Evolutionary conservation across 2,329 filamentous ascomycete genomes (phyloP).

Genomic region (Clarireedia homoeocarpa): DNA sequence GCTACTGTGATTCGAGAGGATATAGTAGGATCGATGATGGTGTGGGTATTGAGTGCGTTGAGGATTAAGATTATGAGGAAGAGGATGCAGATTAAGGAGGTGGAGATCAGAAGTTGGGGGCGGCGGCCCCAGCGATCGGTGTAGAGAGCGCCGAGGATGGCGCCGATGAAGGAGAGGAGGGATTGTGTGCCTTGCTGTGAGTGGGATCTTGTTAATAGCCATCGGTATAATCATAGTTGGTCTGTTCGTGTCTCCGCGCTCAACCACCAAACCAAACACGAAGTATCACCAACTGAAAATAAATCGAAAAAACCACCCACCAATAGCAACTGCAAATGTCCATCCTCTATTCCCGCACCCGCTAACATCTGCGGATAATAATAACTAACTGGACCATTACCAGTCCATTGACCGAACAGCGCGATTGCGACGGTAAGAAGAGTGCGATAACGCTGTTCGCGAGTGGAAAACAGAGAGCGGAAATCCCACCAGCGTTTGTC

Average conservation of each 20-base stretch:
- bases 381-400: constrained; percentile 29
- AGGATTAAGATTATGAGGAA: constrained; percentile 27
- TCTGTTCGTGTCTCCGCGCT: no score
- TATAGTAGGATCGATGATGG: constrained; percentile 40
- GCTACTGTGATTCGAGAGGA: constrained; percentile 22
- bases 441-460: constrained; percentile 22
- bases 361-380: constrained; percentile 22
- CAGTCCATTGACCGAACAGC: constrained; percentile 25
- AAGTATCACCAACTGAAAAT: no score
- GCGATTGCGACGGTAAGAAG: constrained; percentile 29
- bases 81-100: constrained; percentile 14
- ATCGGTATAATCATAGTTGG: no score
- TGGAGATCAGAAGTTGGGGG: constrained; percentile 39
- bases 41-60: constrained; percentile 39
- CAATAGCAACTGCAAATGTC: constrained; percentile 34
- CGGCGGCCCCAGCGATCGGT: constrained; percentile 26
- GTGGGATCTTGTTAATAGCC: no score
- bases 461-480: constrained; percentile 21
- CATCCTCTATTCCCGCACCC: constrained; percentile 24
- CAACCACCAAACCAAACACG: no score
- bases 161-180: constrained; percentile 31
- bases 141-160: constrained; percentile 16
- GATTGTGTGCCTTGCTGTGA: constrained; percentile 32
- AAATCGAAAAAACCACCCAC: background rate
- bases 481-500: constrained; percentile 31